These are phyloP conservation scores for Cryptococcus deneoformans DNA, from an alignment of 1,284 basidiomycete genomes.

Conservation along the genomic window DNA sequence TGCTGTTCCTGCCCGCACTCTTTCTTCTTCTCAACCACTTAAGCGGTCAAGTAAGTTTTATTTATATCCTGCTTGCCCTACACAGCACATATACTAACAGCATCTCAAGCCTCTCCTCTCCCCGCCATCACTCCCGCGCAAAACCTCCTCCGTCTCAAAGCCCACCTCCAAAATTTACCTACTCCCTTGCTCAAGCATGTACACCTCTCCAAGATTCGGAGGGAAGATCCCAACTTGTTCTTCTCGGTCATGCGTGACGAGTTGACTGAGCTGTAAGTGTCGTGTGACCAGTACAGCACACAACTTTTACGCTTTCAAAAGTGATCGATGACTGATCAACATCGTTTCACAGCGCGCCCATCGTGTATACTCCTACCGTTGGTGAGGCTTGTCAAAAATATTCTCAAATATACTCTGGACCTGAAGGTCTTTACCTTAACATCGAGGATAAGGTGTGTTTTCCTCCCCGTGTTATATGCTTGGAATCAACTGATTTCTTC, in stretches of 20 bases:
- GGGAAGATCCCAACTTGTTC: slow-evolving; percentile 42
- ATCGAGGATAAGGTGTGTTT: slow-evolving; percentile 69
- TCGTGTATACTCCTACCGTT: slow-evolving; percentile 78
- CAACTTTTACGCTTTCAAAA: too few species aligned
- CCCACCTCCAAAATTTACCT: slow-evolving; percentile 35
- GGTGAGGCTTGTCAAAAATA: slow-evolving; percentile 87
- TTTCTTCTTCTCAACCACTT: not conserved
- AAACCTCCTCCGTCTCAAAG: slow-evolving; percentile 40
- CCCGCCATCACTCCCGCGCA: slow-evolving; percentile 27
- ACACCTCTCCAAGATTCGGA: slow-evolving; percentile 37
- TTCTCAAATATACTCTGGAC: slow-evolving; percentile 74
- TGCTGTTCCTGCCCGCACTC: not conserved
- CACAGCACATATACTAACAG: not conserved
- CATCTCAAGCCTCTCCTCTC: slow-evolving; percentile 7
- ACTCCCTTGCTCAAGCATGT: slow-evolving; percentile 43
- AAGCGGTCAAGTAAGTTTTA: slow-evolving; percentile 7
- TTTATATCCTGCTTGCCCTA: not conserved
- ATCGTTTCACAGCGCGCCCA: too few species aligned
- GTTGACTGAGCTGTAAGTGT: slow-evolving; percentile 40
- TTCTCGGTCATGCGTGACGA: slow-evolving; percentile 41
- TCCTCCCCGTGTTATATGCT: not conserved
- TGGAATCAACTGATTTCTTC: not conserved
- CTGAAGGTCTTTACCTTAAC: slow-evolving; percentile 72
- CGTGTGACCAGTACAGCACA: not conserved
- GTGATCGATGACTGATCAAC: too few species aligned